Conservation (phyloP, 306 rosid genomes). For the Styphnolobium japonicum region DNA sequence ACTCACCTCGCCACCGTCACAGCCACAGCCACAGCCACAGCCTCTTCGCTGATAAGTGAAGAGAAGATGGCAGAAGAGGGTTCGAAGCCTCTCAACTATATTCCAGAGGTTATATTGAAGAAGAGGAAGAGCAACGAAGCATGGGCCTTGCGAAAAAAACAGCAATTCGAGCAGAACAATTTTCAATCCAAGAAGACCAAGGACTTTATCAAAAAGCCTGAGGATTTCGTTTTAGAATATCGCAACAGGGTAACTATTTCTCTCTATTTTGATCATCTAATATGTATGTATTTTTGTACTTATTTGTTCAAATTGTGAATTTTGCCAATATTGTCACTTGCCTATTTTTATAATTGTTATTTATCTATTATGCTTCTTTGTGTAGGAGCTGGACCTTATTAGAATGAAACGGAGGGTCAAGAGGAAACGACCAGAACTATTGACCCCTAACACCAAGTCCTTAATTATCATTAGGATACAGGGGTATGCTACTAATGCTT, state of each 20-base stretch:
- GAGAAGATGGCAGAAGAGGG: slow-evolving; percentile 36
- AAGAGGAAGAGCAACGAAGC: slow-evolving; percentile 41
- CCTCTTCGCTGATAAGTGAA: background rate
- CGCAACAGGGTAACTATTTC: slow-evolving; percentile 53
- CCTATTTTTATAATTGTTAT: background rate
- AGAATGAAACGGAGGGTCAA: slow-evolving; percentile 70
- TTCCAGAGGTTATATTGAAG: slow-evolving; percentile 41
- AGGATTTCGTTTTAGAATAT: slow-evolving; percentile 66
- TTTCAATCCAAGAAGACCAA: slow-evolving; percentile 21
- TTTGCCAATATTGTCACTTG: background rate
- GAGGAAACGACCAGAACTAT: slow-evolving; percentile 45
- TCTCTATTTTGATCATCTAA: background rate
- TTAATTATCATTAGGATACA: slow-evolving; percentile 67
- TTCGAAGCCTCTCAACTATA: slow-evolving; percentile 21
- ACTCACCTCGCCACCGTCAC: no score
- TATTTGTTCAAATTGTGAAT: background rate
- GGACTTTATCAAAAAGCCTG: slow-evolving; percentile 68
- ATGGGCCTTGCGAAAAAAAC: slow-evolving; percentile 26
- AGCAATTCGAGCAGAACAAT: slow-evolving; percentile 17
- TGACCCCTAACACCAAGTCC: slow-evolving; percentile 39
- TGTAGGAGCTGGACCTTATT: slow-evolving; percentile 76
- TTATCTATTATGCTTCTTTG: background rate
- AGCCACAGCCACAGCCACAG: no score
- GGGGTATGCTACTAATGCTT: slow-evolving; percentile 45
- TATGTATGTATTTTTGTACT: no score